Conservation (phyloP, 345 rosid species). For the Cardamine chenopodiifolia region DNA sequence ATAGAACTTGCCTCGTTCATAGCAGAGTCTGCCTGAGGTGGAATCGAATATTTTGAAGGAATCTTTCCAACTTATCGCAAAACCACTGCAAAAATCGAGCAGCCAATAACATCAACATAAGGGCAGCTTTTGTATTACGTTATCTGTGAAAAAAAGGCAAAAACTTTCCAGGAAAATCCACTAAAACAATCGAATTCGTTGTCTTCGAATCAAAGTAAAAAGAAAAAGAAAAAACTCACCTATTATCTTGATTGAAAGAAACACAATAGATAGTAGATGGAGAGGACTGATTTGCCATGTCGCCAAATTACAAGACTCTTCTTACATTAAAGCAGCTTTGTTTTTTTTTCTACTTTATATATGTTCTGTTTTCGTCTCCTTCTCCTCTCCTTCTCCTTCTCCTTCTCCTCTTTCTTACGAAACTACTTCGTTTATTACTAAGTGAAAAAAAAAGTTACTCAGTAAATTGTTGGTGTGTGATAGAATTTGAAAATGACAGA, state of each 20-base stretch:
- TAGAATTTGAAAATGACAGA: slow-evolving; percentile 32
- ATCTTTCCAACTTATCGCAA: slow-evolving; percentile 70
- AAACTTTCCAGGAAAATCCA: background rate
- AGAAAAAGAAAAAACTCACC: slow-evolving; percentile 33
- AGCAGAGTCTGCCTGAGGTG: slow-evolving; percentile 76
- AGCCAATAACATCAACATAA: background rate
- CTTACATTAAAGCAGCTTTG: slow-evolving; percentile 7
- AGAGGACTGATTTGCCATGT: slow-evolving; percentile 66
- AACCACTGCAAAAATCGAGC: slow-evolving; percentile 51
- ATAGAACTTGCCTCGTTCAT: slow-evolving; percentile 63
- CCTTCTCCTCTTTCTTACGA: background rate
- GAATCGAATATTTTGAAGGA: slow-evolving; percentile 82
- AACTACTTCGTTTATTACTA: background rate
- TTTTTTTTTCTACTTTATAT: background rate
- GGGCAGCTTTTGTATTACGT: slow-evolving; percentile 31
- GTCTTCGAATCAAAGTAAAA: background rate
- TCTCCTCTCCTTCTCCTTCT: background rate
- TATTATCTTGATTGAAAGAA: slow-evolving; percentile 90
- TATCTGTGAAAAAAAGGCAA: slow-evolving; percentile 1
- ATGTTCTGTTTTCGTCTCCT: slow-evolving; percentile 24
- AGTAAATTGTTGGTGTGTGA: background rate
- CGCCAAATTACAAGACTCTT: slow-evolving; percentile 10
- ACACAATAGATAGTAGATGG: slow-evolving; percentile 62
- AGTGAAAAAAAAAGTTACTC: too few relatives aligned
- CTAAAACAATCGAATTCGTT: background rate